Evolutionary conservation across 805 yeast genomes (phyloP).

Genomic region (Metschnikowia dekortorum): DNA sequence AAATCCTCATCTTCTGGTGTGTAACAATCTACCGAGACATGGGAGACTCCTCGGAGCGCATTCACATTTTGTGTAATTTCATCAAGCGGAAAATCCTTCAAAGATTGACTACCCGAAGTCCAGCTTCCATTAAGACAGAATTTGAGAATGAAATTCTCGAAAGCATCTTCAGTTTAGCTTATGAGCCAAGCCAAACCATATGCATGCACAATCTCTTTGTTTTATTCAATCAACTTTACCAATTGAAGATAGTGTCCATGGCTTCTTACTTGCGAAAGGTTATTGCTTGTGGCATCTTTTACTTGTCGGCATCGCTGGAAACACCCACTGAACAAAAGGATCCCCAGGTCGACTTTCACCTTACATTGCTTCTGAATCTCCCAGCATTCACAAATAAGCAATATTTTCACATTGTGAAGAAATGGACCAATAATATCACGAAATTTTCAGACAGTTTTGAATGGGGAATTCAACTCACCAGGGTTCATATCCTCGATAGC

Average conservation of each 20-base stretch:
- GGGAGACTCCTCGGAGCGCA: conserved; percentile 26
- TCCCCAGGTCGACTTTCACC: conserved; percentile 39
- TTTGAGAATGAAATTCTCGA: conserved; percentile 41
- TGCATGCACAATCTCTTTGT: conserved; percentile 32
- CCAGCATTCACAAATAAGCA: conserved; percentile 54
- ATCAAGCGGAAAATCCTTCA: conserved; percentile 38
- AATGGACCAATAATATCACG: conserved; percentile 36
- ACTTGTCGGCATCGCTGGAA: conserved; percentile 41
- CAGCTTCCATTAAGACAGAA: conserved; percentile 36
- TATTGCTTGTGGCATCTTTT: conserved; percentile 83
- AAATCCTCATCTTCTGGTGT: conserved; percentile 37
- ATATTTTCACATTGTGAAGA: conserved; percentile 50
- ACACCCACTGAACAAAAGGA: conserved; percentile 7
- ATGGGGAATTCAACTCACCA: conserved; percentile 31
- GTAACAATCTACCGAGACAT: conserved; percentile 34
- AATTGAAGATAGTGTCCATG: conserved; percentile 47
- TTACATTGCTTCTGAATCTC: conserved; percentile 53
- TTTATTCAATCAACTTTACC: conserved; percentile 50
- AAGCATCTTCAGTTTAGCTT: conserved; percentile 30
- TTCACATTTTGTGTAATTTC: conserved; percentile 40
- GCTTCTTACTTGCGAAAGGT: conserved; percentile 72
- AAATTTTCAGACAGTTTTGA: conserved; percentile 35
- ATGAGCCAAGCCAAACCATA: conserved; percentile 9
- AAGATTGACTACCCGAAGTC: conserved; percentile 15
- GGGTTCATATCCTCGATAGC: conserved; percentile 28